These are phyloP conservation scores for Hanseniaspora lachancei DNA, from an alignment of 805 yeast species.

Conservation along the genomic window DNA sequence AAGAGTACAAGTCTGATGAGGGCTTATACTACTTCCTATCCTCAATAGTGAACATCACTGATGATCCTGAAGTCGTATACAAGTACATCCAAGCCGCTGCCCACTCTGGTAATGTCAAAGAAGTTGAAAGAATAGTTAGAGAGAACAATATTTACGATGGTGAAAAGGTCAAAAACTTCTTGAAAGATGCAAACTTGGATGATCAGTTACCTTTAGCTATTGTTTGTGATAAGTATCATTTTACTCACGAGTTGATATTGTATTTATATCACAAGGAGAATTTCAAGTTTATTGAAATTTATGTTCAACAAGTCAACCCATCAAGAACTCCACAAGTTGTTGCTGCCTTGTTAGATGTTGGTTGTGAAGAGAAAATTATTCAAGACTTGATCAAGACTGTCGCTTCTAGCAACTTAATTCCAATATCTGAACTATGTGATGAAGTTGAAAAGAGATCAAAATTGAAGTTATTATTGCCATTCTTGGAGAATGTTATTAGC, in stretches of 20 bases:
- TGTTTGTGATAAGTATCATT: conserved; percentile 85
- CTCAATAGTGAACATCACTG: conserved; percentile 83
- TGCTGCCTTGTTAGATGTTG: conserved; percentile 92
- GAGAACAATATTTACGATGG: conserved; percentile 91
- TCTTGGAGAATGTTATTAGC: conserved; percentile 74
- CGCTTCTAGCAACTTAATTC: conserved; percentile 88
- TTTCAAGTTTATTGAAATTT: conserved; percentile 92
- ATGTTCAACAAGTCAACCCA: conserved; percentile 95
- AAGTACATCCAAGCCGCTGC: conserved; percentile 94
- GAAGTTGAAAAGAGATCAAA: conserved; percentile 97
- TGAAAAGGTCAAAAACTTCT: conserved; percentile 91
- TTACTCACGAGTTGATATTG: conserved; percentile 83
- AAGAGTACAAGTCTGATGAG: conserved; percentile 81
- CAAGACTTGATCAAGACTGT: conserved; percentile 48
- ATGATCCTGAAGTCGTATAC: conserved; percentile 88
- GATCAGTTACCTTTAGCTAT: conserved; percentile 94
- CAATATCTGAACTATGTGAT: conserved; percentile 72
- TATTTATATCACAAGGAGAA: conserved; percentile 90
- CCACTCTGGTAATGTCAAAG: conserved; percentile 74
- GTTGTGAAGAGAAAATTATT: conserved; percentile 84
- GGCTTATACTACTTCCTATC: conserved; percentile 91
- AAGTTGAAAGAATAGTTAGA: conserved; percentile 89
- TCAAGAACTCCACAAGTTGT: conserved; percentile 90
- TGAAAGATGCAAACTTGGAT: conserved; percentile 84
- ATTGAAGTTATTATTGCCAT: conserved; percentile 80